Percentiles rank a stretch among this genome's conserved stretches.
Evolutionary conservation across 2,329 filamentous ascomycete species (phyloP).

Genomic region (Alternaria sp.): DNA sequence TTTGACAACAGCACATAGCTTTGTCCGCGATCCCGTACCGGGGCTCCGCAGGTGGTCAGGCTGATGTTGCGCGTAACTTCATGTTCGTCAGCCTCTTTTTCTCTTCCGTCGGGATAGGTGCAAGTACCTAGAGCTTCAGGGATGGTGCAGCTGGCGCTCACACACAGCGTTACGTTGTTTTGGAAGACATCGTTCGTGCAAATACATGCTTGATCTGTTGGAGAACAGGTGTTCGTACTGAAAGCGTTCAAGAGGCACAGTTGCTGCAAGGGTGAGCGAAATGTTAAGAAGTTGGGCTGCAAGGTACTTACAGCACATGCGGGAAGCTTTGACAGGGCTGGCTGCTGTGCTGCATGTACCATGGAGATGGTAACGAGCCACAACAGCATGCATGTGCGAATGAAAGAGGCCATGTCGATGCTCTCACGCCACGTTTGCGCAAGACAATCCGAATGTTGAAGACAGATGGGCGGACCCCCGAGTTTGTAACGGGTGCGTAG

Average conservation of each 20-base stretch:
- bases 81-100: neutral
- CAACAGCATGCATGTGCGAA: constrained; percentile 3
- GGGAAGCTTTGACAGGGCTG: constrained; percentile 7
- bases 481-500: neutral
- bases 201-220: constrained; percentile 28
- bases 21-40: constrained; percentile 47
- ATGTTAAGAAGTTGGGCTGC: neutral
- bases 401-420: constrained; percentile 1
- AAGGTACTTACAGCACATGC: constrained; percentile 23
- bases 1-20: constrained; percentile 45
- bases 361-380: constrained; percentile 5
- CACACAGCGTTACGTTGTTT: constrained; percentile 26
- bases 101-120: neutral
- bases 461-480: neutral
- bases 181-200: constrained; percentile 31
- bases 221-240: constrained; percentile 23
- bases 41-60: constrained; percentile 47
- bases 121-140: constrained; percentile 29
- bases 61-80: constrained; percentile 53
- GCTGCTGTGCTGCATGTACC: constrained; percentile 6
- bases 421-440: neutral
- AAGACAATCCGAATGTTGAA: neutral
- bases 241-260: constrained; percentile 18
- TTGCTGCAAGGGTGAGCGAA: constrained; percentile 9
- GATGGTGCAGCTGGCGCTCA: constrained; percentile 27